Evolutionary conservation across 192 early-diverging fungal genomes (phyloP).

Genomic region (Gigaspora rosea): DNA sequence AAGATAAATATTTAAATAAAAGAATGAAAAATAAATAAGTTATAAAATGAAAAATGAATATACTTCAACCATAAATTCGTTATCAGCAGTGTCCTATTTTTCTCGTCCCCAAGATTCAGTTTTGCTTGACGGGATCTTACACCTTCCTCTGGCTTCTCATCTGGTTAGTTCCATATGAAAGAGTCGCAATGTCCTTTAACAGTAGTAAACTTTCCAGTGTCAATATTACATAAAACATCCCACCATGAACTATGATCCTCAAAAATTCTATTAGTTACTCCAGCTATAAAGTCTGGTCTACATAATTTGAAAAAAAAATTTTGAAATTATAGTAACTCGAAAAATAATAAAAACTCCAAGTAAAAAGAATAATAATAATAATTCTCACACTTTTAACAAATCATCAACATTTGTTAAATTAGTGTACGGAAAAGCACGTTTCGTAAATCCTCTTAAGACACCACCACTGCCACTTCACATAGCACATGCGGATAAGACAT

Average conservation of each 20-base stretch:
- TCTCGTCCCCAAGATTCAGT: slow-evolving; percentile 28
- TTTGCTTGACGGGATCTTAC: slow-evolving; percentile 30
- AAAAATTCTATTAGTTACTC: slow-evolving; percentile 94
- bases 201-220: slow-evolving; percentile 90
- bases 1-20: too few relatives aligned
- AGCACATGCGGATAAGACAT: slow-evolving; percentile 86
- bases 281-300: slow-evolving; percentile 89
- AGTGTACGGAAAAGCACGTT: slow-evolving; percentile 90
- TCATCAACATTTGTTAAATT: slow-evolving; percentile 85
- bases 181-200: slow-evolving; percentile 68
- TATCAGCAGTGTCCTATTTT: slow-evolving; percentile 51
- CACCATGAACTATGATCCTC: slow-evolving; percentile 92
- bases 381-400: slow-evolving; percentile 72
- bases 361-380: neutral
- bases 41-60: slow-evolving; percentile 10
- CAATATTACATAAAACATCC: slow-evolving; percentile 96
- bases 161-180: slow-evolving; percentile 11
- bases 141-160: slow-evolving; percentile 33
- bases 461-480: slow-evolving; percentile 88
- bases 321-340: too few relatives aligned
- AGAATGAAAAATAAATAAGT: too few relatives aligned
- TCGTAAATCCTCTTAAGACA: slow-evolving; percentile 80
- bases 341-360: neutral
- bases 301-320: too few relatives aligned
- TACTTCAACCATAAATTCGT: slow-evolving; percentile 61